Evolutionary conservation across 2,329 filamentous ascomycete species (phyloP).

Genomic region (Phialophora chinensis): DNA sequence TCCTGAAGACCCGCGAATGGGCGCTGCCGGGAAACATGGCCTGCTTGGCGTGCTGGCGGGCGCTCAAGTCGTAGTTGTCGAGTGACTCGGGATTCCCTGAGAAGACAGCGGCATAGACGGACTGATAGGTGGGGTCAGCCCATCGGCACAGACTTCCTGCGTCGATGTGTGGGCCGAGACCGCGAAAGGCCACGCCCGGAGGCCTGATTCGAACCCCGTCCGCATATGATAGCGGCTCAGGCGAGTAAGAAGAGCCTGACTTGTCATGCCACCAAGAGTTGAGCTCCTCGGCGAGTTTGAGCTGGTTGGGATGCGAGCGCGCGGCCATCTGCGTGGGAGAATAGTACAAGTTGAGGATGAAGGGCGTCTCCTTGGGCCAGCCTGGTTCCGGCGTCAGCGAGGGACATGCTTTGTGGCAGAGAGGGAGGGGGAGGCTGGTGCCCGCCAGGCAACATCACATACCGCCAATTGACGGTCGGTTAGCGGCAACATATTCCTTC

Average conservation of each 20-base stretch:
- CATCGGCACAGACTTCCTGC: constrained; percentile 53
- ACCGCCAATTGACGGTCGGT: constrained; percentile 35
- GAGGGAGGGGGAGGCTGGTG: neutral
- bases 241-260: constrained; percentile 38
- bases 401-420: neutral
- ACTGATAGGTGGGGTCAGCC: constrained; percentile 49
- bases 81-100: constrained; percentile 47
- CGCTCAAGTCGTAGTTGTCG: constrained; percentile 48
- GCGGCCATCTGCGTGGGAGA: constrained; percentile 49
- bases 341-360: constrained; percentile 49
- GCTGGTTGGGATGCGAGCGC: constrained; percentile 48
- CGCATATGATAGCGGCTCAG: constrained; percentile 50
- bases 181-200: constrained; percentile 48
- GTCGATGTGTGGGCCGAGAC: constrained; percentile 54
- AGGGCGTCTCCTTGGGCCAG: constrained; percentile 49
- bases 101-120: constrained; percentile 48
- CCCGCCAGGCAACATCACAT: constrained; percentile 25
- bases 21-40: constrained; percentile 46
- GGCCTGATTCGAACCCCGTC: constrained; percentile 50
- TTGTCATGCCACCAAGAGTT: constrained; percentile 51
- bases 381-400: constrained; percentile 22
- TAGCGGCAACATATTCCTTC: constrained; percentile 44
- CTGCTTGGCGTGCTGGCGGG: constrained; percentile 42
- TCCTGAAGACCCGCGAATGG: constrained; percentile 49
- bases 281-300: constrained; percentile 46